Conservation (phyloP, 1,284 basidiomycete genomes). For the Sphagnurus paluster region DNA sequence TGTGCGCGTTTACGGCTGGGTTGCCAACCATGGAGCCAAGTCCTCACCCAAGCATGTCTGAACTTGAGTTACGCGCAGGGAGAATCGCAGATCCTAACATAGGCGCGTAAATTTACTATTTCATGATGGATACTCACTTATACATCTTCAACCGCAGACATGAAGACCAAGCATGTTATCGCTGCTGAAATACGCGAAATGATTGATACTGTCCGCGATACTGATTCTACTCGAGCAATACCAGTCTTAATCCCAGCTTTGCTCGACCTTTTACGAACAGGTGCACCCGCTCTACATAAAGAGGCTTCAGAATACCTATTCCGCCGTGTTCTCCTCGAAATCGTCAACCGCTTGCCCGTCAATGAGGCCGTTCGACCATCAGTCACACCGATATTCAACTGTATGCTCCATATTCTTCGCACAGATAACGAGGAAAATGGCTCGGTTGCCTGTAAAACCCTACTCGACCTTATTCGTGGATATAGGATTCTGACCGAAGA, state of each 20-base stretch:
- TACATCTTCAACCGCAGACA: slow-evolving; percentile 44
- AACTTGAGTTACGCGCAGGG: slow-evolving; percentile 69
- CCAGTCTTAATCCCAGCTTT: slow-evolving; percentile 79
- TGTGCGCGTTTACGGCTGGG: slow-evolving; percentile 25
- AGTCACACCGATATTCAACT: slow-evolving; percentile 69
- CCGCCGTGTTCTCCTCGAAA: slow-evolving; percentile 83
- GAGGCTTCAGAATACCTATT: slow-evolving; percentile 85
- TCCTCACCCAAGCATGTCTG: slow-evolving; percentile 40
- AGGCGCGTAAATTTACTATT: slow-evolving; percentile 40
- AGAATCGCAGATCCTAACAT: slow-evolving; percentile 72
- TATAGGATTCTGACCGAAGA: slow-evolving; percentile 79
- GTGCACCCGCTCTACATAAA: slow-evolving; percentile 76
- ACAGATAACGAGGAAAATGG: slow-evolving; percentile 98
- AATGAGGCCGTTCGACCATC: slow-evolving; percentile 79
- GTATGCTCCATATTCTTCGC: slow-evolving; percentile 81
- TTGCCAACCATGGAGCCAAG: slow-evolving; percentile 30
- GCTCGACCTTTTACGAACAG: slow-evolving; percentile 76
- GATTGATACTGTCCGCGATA: slow-evolving; percentile 82
- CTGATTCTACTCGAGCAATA: slow-evolving; percentile 74
- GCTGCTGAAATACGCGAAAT: slow-evolving; percentile 86
- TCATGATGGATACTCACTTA: neutral
- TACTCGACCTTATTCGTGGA: slow-evolving; percentile 79
- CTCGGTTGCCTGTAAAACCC: slow-evolving; percentile 87
- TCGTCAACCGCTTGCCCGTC: slow-evolving; percentile 86
- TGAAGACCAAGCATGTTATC: slow-evolving; percentile 66